Percentiles rank a stretch among this genome's conserved stretches.
These are phyloP conservation scores for Thelonectria olida DNA, from an alignment of 2,329 filamentous ascomycete species.

Conservation along the genomic window DNA sequence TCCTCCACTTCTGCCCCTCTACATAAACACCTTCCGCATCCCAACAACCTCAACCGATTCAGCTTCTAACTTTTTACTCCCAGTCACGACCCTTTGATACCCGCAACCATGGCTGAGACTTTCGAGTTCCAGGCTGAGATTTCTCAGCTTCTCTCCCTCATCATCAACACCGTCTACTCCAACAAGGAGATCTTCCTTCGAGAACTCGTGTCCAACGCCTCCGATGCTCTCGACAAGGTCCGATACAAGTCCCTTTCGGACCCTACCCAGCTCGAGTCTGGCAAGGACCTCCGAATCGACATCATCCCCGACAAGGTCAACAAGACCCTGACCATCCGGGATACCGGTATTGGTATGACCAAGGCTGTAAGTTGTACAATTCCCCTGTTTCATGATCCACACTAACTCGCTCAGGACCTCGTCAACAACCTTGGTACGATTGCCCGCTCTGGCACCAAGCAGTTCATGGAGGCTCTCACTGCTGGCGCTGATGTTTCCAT, in stretches of 20 bases:
- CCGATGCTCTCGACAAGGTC: conserved; percentile 99
- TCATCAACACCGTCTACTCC: conserved; percentile 99
- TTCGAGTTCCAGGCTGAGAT: conserved; percentile 99
- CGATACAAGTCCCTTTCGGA: conserved; percentile 98
- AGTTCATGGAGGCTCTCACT: conserved; percentile 99
- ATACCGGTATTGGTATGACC: conserved; percentile 99
- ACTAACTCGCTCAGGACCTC: conserved; percentile 71
- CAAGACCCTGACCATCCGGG: conserved; percentile 97
- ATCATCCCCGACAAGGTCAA: conserved; percentile 97
- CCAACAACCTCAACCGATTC: conserved; percentile 19
- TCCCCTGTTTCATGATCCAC: background rate
- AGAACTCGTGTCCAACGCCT: conserved; percentile 98
- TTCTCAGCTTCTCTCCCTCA: conserved; percentile 98
- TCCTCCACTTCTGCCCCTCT: conserved; percentile 10
- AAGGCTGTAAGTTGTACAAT: conserved; percentile 83
- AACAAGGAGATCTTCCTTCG: conserved; percentile 99
- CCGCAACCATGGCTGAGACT: conserved; percentile 87
- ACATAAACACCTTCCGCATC: conserved; percentile 12
- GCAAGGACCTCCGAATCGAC: conserved; percentile 98
- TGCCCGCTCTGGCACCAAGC: conserved; percentile 98
- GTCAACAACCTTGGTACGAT: conserved; percentile 99
- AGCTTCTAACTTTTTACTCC: conserved; percentile 28
- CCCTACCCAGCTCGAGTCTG: conserved; percentile 93
- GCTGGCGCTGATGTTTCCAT: conserved; percentile 99
- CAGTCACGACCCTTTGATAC: conserved; percentile 49